Conservation (phyloP, 257 asterid genomes). For the Hygrophila difformis region DNA sequence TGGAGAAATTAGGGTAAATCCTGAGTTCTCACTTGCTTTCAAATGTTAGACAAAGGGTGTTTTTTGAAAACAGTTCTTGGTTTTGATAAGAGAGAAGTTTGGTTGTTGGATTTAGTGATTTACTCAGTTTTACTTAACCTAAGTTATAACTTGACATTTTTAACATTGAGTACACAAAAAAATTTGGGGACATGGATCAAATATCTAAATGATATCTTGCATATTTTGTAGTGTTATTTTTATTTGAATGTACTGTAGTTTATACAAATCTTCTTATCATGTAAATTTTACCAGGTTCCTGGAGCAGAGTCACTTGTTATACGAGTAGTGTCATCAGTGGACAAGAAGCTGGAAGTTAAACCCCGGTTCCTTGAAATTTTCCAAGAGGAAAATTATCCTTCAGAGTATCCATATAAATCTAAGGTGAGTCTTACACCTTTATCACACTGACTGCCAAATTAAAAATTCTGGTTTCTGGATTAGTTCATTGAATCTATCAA, state of each 20-base stretch:
- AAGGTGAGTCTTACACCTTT: slow-evolving; percentile 54
- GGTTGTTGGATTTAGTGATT: no score
- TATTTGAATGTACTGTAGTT: no score
- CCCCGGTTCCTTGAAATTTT: slow-evolving; percentile 87
- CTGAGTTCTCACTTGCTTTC: no score
- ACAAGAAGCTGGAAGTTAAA: slow-evolving; percentile 91
- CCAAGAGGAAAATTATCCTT: slow-evolving; percentile 81
- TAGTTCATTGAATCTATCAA: slow-evolving; percentile 9
- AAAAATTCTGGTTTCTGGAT: slow-evolving; percentile 7
- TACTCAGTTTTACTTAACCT: no score
- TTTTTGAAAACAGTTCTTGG: no score
- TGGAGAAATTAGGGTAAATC: no score
- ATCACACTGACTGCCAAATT: slow-evolving; percentile 4
- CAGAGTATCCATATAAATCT: slow-evolving; percentile 83
- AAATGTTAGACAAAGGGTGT: no score
- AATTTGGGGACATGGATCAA: no score
- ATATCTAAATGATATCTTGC: neutral
- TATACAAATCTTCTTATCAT: neutral
- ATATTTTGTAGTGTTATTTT: neutral
- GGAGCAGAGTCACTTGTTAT: slow-evolving; percentile 94
- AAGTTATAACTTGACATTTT: no score
- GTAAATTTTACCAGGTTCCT: slow-evolving; percentile 49
- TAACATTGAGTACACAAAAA: no score
- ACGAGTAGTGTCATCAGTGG: slow-evolving; percentile 92
- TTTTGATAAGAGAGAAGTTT: no score